These are phyloP conservation scores for Coemansia sp. DNA, from an alignment of 192 early-diverging fungal species.

Conservation along the genomic window DNA sequence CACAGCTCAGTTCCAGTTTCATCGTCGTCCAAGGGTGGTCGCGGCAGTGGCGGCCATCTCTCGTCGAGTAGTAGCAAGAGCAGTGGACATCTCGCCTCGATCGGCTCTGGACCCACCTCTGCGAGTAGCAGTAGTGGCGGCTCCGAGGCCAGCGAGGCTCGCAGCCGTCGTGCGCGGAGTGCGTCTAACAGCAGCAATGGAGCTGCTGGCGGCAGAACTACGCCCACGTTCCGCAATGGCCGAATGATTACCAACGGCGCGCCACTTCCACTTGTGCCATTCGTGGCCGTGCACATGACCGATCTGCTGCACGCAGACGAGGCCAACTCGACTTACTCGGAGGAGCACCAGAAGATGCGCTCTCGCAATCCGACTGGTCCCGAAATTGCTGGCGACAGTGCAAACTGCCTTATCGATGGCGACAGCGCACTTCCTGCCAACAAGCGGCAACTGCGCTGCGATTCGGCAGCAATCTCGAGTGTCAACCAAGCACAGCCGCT, in stretches of 20 bases:
- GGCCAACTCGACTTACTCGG: conserved; percentile 56
- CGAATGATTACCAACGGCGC: conserved; percentile 41
- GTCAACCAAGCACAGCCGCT: conserved; percentile 54
- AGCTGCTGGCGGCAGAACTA: conserved; percentile 20
- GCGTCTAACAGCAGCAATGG: conserved; percentile 47
- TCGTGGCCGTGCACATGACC: conserved; percentile 58
- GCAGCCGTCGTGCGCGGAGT: conserved; percentile 39
- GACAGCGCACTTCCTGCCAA: not conserved
- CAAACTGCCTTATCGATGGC: not conserved
- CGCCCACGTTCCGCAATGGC: conserved; percentile 33
- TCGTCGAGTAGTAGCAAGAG: conserved; percentile 23
- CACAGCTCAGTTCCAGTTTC: conserved; percentile 45
- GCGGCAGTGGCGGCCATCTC: conserved; percentile 36
- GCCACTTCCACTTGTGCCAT: conserved; percentile 53
- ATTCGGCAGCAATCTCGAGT: conserved; percentile 39
- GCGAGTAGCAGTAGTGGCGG: conserved; percentile 11
- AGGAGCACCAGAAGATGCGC: conserved; percentile 52
- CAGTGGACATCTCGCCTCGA: conserved; percentile 7
- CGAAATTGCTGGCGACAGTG: not conserved
- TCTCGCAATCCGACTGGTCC: conserved; percentile 43
- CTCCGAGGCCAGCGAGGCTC: conserved; percentile 30
- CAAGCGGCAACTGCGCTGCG: conserved; percentile 25
- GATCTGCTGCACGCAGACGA: conserved; percentile 58
- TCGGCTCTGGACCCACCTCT: not conserved
- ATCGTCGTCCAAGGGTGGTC: conserved; percentile 28